Evolutionary conservation across 2,329 filamentous ascomycete species (phyloP).

Genomic region (Allantophomopsis cytisporea): DNA sequence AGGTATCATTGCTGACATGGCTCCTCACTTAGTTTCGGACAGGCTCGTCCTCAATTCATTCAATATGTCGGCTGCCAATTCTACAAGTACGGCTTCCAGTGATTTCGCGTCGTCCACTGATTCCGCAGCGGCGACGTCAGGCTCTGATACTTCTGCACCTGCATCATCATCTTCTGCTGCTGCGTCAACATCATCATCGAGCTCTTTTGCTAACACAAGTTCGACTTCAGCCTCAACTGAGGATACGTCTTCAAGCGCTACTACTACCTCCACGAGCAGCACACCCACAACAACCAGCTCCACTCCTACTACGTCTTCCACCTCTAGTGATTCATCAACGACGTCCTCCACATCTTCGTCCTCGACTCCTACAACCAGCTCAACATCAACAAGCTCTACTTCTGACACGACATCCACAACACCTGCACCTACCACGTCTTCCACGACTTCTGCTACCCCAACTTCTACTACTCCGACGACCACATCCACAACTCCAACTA

Average conservation of each 20-base stretch:
- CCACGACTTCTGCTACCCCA: slow-evolving; percentile 1
- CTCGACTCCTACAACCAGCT: neutral
- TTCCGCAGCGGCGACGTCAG: neutral
- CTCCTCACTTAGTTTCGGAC: slow-evolving; percentile 7
- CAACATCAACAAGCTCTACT: neutral
- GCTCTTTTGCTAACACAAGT: slow-evolving; percentile 15
- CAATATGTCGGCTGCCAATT: slow-evolving; percentile 12
- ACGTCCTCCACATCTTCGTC: slow-evolving; percentile 7
- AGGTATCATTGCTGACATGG: slow-evolving; percentile 9
- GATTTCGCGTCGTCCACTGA: slow-evolving; percentile 2
- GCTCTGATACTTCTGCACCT: neutral
- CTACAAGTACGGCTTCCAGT: slow-evolving; percentile 13
- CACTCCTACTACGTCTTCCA: slow-evolving; percentile 1
- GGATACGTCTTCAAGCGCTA: neutral
- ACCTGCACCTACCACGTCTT: slow-evolving; percentile 11
- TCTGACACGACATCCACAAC: slow-evolving; percentile 10
- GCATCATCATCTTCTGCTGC: slow-evolving; percentile 2
- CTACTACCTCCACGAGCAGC: slow-evolving; percentile 1
- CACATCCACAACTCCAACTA: slow-evolving; percentile 3
- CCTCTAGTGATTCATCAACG: slow-evolving; percentile 5
- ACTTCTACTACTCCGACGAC: slow-evolving; percentile 5
- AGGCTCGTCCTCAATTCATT: slow-evolving; percentile 11
- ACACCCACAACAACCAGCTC: slow-evolving; percentile 1
- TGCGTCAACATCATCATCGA: slow-evolving; percentile 7
- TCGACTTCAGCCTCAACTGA: slow-evolving; percentile 2